Conservation (phyloP, 495 filamentous ascomycete genomes). For the Aspergillus diversus region DNA sequence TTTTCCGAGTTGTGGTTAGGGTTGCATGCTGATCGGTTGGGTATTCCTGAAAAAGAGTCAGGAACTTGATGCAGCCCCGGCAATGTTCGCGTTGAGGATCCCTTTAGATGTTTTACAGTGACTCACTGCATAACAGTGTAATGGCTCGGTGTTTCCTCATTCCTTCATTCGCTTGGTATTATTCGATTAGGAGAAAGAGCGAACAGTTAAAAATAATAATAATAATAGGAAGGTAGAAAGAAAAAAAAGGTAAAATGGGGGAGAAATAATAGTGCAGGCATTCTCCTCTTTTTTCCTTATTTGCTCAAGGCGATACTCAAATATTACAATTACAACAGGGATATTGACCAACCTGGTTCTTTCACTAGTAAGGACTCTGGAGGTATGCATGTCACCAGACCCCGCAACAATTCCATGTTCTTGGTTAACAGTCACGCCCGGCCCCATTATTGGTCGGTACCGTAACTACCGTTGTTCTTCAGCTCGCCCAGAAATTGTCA, state of each 20-base stretch:
- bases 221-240: background rate
- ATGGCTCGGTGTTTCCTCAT: too few species aligned
- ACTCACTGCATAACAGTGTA: too few species aligned
- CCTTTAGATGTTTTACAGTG: too few species aligned
- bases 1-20: too few species aligned
- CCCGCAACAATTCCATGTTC: slow-evolving; percentile 24
- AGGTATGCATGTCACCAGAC: slow-evolving; percentile 29
- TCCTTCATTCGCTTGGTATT: too few species aligned
- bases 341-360: slow-evolving; percentile 18
- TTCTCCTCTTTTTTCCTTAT: background rate
- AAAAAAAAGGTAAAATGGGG: background rate
- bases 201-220: background rate
- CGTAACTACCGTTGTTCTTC: slow-evolving; percentile 6
- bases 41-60: too few species aligned
- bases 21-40: too few species aligned
- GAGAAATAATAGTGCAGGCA: too few species aligned
- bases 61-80: too few species aligned
- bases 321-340: slow-evolving; percentile 26
- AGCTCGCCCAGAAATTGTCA: slow-evolving; percentile 25
- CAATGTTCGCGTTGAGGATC: too few species aligned
- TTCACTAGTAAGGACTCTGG: too few species aligned
- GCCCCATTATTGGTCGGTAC: slow-evolving; percentile 12
- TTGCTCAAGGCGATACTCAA: background rate
- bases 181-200: too few species aligned
- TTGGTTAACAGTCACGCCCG: slow-evolving; percentile 11